Base-by-base conservation (phyloP, 2,329 filamentous ascomycete genomes). In the Lasiodiplodia theobromae region DNA sequence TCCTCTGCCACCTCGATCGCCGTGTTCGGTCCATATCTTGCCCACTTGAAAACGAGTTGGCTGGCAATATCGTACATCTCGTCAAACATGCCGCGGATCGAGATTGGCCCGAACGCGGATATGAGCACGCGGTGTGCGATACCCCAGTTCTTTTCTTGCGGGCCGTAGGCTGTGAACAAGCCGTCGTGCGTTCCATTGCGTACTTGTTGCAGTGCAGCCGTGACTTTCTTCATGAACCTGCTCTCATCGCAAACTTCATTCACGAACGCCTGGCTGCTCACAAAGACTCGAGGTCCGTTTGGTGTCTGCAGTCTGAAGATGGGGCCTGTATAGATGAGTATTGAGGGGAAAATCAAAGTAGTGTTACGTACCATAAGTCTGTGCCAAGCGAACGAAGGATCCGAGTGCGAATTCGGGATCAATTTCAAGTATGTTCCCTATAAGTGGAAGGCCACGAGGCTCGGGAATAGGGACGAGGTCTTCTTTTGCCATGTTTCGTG, bases 21-120 rank as follows among this genome's bases (percentile, higher is more conserved):
- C 25, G 77, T 71, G 11, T 76, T 71, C 1, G 76, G 66, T 4
- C 78, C 77, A 64, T 87, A 83, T 40, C 90, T 84, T n/a, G 89
- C 89, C 86, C 89, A 89, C 76, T 92, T 92, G 78, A 91, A 83
- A 11, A 86, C 84, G 58, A 92, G 78, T 74, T 92, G 90, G 0
- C 84, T 83, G 4, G 89, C 86, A 70, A 92, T 88, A 71, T 92
- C 90, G 54, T 77, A 74, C 77, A 78, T 78, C 72, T 80, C 80
- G 69, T 86, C 83, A 70, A 90, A 92, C 90, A 92, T 92, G 68
- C 79, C 81, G 44, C 87, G 84, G 72, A 93, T 92, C 1, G 86
- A 83, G 23, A 92, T 77, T 0, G 91, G 91, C 0, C 90, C 90
- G 75, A 93, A 92, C 2, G 89, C 89, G 0, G 91, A 90, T 73